These are phyloP conservation scores for Aspergillus felis DNA, from an alignment of 2,329 filamentous ascomycete species.

Conservation along the genomic window DNA sequence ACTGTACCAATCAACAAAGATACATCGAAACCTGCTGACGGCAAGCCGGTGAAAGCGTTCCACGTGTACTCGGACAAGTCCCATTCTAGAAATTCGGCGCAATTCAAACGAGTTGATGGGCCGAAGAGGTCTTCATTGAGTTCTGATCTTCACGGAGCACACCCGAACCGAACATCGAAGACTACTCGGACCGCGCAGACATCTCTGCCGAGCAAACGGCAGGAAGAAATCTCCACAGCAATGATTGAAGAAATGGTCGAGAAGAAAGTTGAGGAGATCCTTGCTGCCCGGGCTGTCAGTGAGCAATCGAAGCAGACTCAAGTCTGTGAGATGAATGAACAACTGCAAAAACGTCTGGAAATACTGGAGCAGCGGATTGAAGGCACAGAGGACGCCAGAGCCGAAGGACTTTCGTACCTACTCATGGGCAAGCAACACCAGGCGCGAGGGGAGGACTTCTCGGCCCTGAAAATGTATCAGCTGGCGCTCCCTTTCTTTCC, in stretches of 20 bases:
- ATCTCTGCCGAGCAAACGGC: constrained; percentile 30
- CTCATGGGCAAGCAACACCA: constrained; percentile 92
- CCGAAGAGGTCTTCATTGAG: constrained; percentile 44
- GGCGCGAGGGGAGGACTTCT: constrained; percentile 72
- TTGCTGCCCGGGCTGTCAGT: constrained; percentile 67
- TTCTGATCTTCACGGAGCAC: constrained; percentile 26
- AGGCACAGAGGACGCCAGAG: constrained; percentile 67
- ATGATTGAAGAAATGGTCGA: constrained; percentile 90
- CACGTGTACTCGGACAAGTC: constrained; percentile 76
- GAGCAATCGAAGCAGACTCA: constrained; percentile 47
- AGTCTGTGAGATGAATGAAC: constrained; percentile 62
- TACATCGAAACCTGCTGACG: constrained; percentile 51
- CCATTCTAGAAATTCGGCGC: constrained; percentile 41
- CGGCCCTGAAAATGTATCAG: constrained; percentile 81
- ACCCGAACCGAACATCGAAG: constrained; percentile 47
- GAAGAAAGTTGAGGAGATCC: constrained; percentile 82
- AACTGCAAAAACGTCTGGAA: constrained; percentile 76
- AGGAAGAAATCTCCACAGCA: constrained; percentile 60
- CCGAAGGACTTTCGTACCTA: constrained; percentile 78
- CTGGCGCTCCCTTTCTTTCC: constrained; percentile 82
- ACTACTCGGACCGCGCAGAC: constrained; percentile 35
- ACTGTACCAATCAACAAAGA: constrained; percentile 51
- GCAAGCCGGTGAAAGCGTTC: constrained; percentile 78
- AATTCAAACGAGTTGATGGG: constrained; percentile 38
- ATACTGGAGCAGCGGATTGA: constrained; percentile 84